phyloP scores from a whole-genome alignment of 176 grass and related monocot species.

The Oryza australiensis region DNA sequence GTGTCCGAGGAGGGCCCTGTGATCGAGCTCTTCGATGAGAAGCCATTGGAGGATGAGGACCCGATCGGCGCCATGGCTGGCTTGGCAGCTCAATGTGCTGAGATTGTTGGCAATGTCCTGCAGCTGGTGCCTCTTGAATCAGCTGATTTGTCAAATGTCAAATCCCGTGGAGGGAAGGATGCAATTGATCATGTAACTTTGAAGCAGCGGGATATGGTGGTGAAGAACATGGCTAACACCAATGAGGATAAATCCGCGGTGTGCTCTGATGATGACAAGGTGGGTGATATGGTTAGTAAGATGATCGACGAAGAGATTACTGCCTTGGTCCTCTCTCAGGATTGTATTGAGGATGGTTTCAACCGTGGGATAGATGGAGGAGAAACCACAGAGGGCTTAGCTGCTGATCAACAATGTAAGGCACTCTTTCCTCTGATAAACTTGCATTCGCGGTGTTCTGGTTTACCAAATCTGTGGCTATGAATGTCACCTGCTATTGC shows the following conservation, averaged over 20 bases:
- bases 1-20: slow-evolving; percentile 46
- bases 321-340: neutral
- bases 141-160: slow-evolving; percentile 36
- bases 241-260: slow-evolving; percentile 39
- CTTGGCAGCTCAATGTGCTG: slow-evolving; percentile 23
- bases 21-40: slow-evolving; percentile 57
- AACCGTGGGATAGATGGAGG: neutral
- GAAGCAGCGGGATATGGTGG: neutral
- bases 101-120: slow-evolving; percentile 25
- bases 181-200: slow-evolving; percentile 27
- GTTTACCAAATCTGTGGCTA: slow-evolving; percentile 2
- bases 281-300: slow-evolving; percentile 14
- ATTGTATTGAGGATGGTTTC: slow-evolving; percentile 28
- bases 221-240: slow-evolving; percentile 11
- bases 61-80: slow-evolving; percentile 28
- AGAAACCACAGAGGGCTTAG: slow-evolving; percentile 10
- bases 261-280: slow-evolving; percentile 38
- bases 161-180: slow-evolving; percentile 13
- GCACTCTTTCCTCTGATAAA: slow-evolving; percentile 1
- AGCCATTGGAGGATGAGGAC: slow-evolving; percentile 37
- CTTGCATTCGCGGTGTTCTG: neutral
- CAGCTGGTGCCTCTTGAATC: slow-evolving; percentile 47
- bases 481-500: neutral
- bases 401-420: slow-evolving; percentile 46
- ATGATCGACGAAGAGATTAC: slow-evolving; percentile 13